Evolutionary conservation across 305 asterid species (phyloP), one percentile per base, ranked within the genome.

Genomic region (Rubia balearica): DNA sequence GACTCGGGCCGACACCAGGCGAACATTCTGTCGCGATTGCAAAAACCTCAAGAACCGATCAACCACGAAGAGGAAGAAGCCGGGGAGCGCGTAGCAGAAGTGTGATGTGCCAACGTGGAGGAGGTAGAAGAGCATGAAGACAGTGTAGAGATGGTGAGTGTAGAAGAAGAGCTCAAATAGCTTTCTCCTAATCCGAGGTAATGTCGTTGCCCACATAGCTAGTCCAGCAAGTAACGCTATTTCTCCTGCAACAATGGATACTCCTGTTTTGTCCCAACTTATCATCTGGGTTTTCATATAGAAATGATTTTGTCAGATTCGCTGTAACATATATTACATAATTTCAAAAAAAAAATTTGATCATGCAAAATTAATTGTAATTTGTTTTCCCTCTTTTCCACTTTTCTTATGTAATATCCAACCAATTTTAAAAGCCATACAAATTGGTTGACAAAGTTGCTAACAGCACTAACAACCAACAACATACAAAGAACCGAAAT

Each of bases 221-320:
- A 92, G 43, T 55, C 98, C 98, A 22, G 90, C 87, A 30, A 85
- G 4, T 46, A 89, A 64, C 11, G 92, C 67, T 62, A 92, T 13
- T 80, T 89, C 97, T 70, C 97, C 98, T 19, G 97, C 97, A 73
- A 92, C 70, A 69, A 84, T 85, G 11, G 96, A 84, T 4, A 88
- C 43, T 30, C 83, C 92, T 1, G 82, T 63, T 5, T 85, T 82
- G 45, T 61, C 82, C 98, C 98, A 92, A 77, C 79, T 67, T 62
- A 82, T 12, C 88, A 92, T 90, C 98, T 92, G 83, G 43, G 69
- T 0, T 40, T 57, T 61, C 40, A 4, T 48, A 24, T 3, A 9
- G 41, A 33, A 27, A 3, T 0, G 0, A 49, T 49, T 0, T 0
- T 17, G 57, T 51, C 12, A 51, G 21, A 16, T 51, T 51, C 22